These are phyloP conservation scores for Cyclospora cayetanensis DNA, from an alignment of 169 alveolate species.

Conservation along the genomic window DNA sequence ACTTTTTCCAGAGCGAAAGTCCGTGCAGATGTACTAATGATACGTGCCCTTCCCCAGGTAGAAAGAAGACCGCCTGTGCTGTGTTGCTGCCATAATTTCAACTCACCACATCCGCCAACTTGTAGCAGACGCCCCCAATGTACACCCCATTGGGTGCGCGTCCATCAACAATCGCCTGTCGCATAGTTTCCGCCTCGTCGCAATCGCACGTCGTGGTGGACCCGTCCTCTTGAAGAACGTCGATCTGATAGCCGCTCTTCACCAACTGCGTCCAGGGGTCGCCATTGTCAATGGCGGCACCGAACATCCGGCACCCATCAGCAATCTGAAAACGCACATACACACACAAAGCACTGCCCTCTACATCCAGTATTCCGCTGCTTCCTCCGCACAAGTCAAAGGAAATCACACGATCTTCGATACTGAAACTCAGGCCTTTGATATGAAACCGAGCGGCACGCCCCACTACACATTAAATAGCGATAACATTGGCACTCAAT, in stretches of 20 bases:
- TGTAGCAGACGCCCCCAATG: conserved; percentile 78
- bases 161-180: conserved; percentile 77
- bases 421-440: too few relatives aligned
- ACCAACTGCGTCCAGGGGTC: conserved; percentile 74
- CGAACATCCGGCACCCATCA: conserved; percentile 74
- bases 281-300: conserved; percentile 73
- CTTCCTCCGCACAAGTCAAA: not conserved
- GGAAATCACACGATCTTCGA: not conserved
- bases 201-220: conserved; percentile 16
- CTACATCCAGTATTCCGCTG: not conserved
- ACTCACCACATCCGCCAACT: conserved; percentile 70
- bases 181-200: conserved; percentile 74
- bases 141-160: conserved; percentile 79
- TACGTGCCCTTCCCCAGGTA: too few relatives aligned
- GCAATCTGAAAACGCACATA: conserved; percentile 37
- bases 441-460: too few relatives aligned
- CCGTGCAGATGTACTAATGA: too few relatives aligned
- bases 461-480: too few relatives aligned
- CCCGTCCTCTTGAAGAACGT: conserved; percentile 74
- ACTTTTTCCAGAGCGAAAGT: too few relatives aligned
- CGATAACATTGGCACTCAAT: too few relatives aligned
- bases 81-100: not conserved
- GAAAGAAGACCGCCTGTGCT: too few relatives aligned
- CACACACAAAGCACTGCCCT: not conserved
- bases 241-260: conserved; percentile 78